phyloP scores from a whole-genome alignment of 2,329 filamentous ascomycete genomes.

The Cladosporium halotolerans region DNA sequence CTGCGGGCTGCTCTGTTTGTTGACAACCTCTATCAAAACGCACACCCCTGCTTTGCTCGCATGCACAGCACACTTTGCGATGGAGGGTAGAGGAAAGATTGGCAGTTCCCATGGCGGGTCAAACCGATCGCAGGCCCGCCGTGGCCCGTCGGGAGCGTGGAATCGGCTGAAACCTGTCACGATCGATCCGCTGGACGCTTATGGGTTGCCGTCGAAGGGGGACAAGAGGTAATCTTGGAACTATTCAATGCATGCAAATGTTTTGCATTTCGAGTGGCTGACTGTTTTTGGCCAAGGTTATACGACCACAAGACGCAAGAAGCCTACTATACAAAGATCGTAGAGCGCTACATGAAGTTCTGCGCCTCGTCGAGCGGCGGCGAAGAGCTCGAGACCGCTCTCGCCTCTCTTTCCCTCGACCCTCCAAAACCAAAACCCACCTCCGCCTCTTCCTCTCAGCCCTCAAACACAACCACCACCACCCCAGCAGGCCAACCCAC shows the following conservation, averaged over 20 bases:
- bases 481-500: neutral
- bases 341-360: slow-evolving; percentile 83
- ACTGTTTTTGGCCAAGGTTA: slow-evolving; percentile 28
- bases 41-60: no score
- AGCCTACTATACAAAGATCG: slow-evolving; percentile 77
- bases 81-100: neutral
- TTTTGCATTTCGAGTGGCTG: neutral
- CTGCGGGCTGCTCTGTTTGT: no score
- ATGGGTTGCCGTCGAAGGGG: slow-evolving; percentile 85
- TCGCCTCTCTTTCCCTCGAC: slow-evolving; percentile 55
- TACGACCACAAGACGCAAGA: slow-evolving; percentile 71
- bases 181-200: slow-evolving; percentile 69
- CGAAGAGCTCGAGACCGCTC: slow-evolving; percentile 67
- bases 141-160: slow-evolving; percentile 53
- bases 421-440: neutral
- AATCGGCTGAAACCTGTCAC: slow-evolving; percentile 67
- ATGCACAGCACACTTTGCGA: no score
- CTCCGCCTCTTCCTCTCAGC: neutral
- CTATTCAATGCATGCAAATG: neutral
- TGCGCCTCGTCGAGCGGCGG: slow-evolving; percentile 68
- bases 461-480: slow-evolving; percentile 11
- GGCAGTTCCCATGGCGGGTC: neutral
- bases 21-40: no score
- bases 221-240: slow-evolving; percentile 61
- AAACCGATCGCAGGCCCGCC: slow-evolving; percentile 22